These are phyloP conservation scores for Tolypocladium cylindrosporum DNA, from an alignment of 2,329 filamentous ascomycete species.

Conservation along the genomic window DNA sequence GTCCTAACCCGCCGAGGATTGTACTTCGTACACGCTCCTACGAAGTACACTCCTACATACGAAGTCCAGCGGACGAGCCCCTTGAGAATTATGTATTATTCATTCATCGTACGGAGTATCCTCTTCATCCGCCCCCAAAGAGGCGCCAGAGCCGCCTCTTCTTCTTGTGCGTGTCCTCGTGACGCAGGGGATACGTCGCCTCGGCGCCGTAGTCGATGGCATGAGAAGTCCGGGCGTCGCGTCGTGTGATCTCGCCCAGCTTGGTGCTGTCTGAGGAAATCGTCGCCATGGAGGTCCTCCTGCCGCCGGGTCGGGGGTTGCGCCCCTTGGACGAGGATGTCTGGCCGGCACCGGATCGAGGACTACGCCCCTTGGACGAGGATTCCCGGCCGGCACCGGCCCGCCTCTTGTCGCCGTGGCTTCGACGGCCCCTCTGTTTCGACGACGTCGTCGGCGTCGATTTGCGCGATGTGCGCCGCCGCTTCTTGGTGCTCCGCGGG, in stretches of 20 bases:
- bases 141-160: too few species aligned
- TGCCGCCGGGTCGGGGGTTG: background rate
- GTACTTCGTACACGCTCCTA: too few species aligned
- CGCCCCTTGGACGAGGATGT: too few species aligned
- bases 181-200: background rate
- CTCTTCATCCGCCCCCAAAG: too few species aligned
- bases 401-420: too few species aligned
- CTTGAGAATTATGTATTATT: too few species aligned
- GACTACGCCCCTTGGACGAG: background rate
- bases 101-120: too few species aligned
- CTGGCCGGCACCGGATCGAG: background rate
- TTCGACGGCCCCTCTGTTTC: background rate
- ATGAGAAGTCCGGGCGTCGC: background rate
- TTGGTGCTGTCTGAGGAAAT: conserved; percentile 1
- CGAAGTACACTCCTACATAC: too few species aligned
- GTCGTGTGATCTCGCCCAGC: background rate
- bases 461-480: background rate
- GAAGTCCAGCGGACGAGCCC: too few species aligned
- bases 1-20: too few species aligned
- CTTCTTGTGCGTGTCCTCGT: too few species aligned
- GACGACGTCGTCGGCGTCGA: background rate
- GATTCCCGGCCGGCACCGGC: too few species aligned
- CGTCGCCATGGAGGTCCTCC: conserved; percentile 3
- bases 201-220: background rate
- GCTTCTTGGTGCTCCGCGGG: background rate